Conservation (phyloP, 305 asterid genomes). For the Andrographis paniculata region DNA sequence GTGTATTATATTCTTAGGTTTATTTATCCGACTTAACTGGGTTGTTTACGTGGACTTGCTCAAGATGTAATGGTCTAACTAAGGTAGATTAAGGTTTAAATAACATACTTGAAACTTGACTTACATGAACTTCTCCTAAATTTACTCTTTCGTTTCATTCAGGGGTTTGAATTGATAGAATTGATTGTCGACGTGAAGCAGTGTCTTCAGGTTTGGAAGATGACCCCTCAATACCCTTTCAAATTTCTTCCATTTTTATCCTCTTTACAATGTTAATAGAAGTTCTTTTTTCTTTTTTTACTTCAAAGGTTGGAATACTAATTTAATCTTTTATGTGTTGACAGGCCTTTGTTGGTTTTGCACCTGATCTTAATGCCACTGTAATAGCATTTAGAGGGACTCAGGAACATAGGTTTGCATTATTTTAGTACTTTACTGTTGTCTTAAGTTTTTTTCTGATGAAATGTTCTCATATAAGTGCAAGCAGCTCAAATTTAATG, state of each 20-base stretch:
- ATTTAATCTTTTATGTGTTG: slow-evolving; percentile 16
- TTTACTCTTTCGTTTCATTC: slow-evolving; percentile 22
- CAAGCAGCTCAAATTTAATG: not conserved
- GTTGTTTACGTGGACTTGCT: slow-evolving; percentile 93
- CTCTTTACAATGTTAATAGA: not conserved
- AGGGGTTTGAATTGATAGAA: slow-evolving; percentile 94
- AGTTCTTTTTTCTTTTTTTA: slow-evolving; percentile 9
- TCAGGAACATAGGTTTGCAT: slow-evolving; percentile 65
- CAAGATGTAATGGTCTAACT: slow-evolving; percentile 76
- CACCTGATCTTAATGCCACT: slow-evolving; percentile 66
- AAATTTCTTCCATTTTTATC: not conserved
- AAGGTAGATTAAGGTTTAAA: slow-evolving; percentile 38
- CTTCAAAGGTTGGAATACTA: slow-evolving; percentile 12
- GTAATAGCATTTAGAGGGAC: slow-evolving; percentile 98
- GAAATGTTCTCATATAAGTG: slow-evolving; percentile 10
- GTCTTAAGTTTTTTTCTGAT: slow-evolving; percentile 16
- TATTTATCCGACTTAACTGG: slow-evolving; percentile 78
- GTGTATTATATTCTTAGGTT: slow-evolving; percentile 45
- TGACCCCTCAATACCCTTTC: slow-evolving; percentile 3
- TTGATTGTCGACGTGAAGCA: slow-evolving; percentile 75
- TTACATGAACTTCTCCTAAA: slow-evolving; percentile 18
- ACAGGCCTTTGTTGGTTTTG: slow-evolving; percentile 93
- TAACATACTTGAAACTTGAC: slow-evolving; percentile 12
- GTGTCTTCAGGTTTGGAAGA: slow-evolving; percentile 75
- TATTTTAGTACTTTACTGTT: slow-evolving; percentile 11